Conservation (phyloP, 148 eudicot species). For the Spergularia marina region DNA sequence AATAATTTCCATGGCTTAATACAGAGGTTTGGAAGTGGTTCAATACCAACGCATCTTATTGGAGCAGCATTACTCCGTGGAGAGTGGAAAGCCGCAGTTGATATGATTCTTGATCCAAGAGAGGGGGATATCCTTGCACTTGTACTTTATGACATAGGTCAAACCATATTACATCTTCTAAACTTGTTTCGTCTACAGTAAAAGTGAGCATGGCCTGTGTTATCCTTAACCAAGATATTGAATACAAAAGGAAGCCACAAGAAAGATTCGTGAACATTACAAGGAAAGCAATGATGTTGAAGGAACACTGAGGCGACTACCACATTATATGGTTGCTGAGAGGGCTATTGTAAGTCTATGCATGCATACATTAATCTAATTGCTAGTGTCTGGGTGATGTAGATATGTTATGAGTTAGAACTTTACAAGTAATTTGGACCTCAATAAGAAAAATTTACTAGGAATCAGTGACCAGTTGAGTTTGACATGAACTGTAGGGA, state of each 20-base stretch:
- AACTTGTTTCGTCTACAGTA: slow-evolving; percentile 13
- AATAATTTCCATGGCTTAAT: slow-evolving; percentile 2
- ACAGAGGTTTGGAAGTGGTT: slow-evolving; percentile 96
- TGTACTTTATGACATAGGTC: slow-evolving; percentile 13
- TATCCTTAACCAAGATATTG: slow-evolving; percentile 48
- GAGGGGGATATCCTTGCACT: slow-evolving; percentile 93
- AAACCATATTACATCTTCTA: slow-evolving; percentile 10
- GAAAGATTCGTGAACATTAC: slow-evolving; percentile 70
- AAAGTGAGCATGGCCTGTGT: slow-evolving; percentile 10
- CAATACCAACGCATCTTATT: slow-evolving; percentile 85
- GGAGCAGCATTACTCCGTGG: slow-evolving; percentile 88
- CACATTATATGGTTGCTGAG: slow-evolving; percentile 85
- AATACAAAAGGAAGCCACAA: slow-evolving; percentile 69
- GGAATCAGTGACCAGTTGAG: neutral
- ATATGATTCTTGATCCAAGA: slow-evolving; percentile 92
- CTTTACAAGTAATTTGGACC: neutral
- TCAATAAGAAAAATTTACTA: neutral
- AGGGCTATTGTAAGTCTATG: slow-evolving; percentile 76
- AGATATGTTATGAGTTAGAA: neutral
- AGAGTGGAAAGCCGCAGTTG: slow-evolving; percentile 79
- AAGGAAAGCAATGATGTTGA: slow-evolving; percentile 79
- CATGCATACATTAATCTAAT: slow-evolving; percentile 14
- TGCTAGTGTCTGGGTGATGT: neutral
- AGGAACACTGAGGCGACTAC: slow-evolving; percentile 76
- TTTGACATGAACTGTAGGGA: too few species aligned